A percentile compares a stretch with the other conserved stretches of the same genome.
Evolutionary conservation across 2,329 filamentous ascomycete species (phyloP).

Genomic region (Cordyceps fumosorosea): DNA sequence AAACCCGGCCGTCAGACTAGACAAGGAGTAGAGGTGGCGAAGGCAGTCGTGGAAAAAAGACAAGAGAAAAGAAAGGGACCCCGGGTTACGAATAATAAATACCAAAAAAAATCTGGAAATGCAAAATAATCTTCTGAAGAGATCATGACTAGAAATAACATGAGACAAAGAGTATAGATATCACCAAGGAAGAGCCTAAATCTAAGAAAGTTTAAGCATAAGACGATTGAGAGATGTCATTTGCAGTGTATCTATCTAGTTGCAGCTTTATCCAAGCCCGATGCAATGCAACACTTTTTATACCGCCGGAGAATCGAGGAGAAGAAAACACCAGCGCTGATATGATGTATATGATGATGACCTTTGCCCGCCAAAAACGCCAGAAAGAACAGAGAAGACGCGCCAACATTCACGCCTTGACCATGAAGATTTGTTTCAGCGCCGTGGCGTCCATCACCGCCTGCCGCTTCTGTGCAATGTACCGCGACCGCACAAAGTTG

Average conservation of each 20-base stretch:
- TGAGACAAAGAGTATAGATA: neutral
- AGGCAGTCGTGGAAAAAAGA: constrained; percentile 4
- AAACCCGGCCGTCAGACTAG: constrained; percentile 84
- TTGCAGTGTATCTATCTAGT: no score
- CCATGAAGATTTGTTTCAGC: constrained; percentile 78
- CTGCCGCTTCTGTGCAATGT: constrained; percentile 83
- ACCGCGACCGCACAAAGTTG: constrained; percentile 69
- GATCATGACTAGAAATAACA: neutral
- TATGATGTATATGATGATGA: constrained; percentile 1
- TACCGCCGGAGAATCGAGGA: neutral
- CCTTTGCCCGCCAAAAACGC: neutral
- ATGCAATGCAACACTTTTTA: neutral
- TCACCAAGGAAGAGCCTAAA: neutral
- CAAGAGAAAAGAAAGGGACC: neutral
- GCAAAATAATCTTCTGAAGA: neutral
- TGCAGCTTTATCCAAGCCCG: no score
- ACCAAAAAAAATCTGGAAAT: neutral
- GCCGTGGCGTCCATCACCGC: constrained; percentile 76
- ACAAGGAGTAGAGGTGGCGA: constrained; percentile 58
- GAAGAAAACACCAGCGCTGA: neutral
- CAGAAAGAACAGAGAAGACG: neutral
- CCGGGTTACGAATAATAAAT: neutral
- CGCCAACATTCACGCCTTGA: constrained; percentile 38
- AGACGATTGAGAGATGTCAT: no score
- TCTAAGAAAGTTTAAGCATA: neutral